Evolutionary conservation across 768 basidiomycete species (phyloP), one percentile per base, ranked within the genome.

Genomic region (Mrakia gelida): DNA sequence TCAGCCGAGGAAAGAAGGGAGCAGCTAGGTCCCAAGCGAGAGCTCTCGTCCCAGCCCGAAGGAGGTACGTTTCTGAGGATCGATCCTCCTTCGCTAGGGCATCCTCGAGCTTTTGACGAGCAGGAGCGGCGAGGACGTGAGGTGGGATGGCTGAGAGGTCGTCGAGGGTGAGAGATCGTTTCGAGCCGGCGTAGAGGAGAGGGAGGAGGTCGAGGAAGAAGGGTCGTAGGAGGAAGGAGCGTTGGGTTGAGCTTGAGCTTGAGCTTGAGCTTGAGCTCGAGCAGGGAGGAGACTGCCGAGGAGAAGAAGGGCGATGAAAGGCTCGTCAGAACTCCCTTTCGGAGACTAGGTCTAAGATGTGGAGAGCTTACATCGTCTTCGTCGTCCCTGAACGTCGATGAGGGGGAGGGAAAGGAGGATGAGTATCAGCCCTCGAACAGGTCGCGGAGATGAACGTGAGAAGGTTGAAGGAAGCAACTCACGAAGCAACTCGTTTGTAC

Each of bases 171-270:
- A 76, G 61, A 15, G 21, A 21, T 4, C 65, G 45, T 18, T 76
- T 71, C 45, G 4, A 49, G 34, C 75, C 75, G 7, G 67, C 56
- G 65, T 76, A 76, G 28, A 76, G 75, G 16, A 76, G 65, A 8
- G 28, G 52, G 49, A 70, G 28, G 67, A 71, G 63, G 34, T 76
- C 43, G 8, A 52, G 32, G 75, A 76, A 76, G 45, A 76, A 76
- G 9, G 70, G 28, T 28, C 38, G 28, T 56, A 71, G 21, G 75
- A 61, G 13, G 45, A 76, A 76, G 11, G 75, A 76, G 7, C 45
- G 75, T 59, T 45, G 45, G 9, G 70, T 52, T 5, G 23, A 45
- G 45, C 45, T 43, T 28, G 45, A 45, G 45, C 45, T 52, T 5
- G 23, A 45, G 45, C 45, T 43, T 28, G 45, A 45, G 45, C 45